Evolutionary conservation across 192 early-diverging fungal species (phyloP).

Genomic region (Backusella mclennaniae): DNA sequence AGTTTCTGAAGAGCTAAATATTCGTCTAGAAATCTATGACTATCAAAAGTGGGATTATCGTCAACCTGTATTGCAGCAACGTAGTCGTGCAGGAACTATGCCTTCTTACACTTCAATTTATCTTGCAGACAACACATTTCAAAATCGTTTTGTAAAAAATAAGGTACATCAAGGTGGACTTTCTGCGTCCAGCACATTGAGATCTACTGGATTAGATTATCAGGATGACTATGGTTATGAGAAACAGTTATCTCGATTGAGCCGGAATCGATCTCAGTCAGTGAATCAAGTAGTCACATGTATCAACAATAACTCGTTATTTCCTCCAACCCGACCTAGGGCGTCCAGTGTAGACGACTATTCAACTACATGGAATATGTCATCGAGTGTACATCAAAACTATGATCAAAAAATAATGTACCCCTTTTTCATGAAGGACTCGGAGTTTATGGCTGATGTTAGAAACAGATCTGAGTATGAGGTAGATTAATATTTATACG

Average conservation of each 20-base stretch:
- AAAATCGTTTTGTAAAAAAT: neutral
- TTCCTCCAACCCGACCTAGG: neutral
- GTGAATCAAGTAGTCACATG: neutral
- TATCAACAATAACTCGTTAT: neutral
- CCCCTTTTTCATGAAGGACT: constrained; percentile 11
- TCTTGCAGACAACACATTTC: neutral
- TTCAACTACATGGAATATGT: neutral
- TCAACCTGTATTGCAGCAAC: neutral
- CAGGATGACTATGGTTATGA: neutral
- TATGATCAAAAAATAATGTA: neutral
- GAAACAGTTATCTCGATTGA: neutral
- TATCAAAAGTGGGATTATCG: neutral
- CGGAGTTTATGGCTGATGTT: constrained; percentile 12
- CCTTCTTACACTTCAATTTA: neutral
- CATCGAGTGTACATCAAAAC: neutral
- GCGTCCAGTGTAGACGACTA: neutral
- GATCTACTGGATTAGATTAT: constrained; percentile 27
- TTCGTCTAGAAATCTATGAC: neutral
- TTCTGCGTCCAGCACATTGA: constrained; percentile 22
- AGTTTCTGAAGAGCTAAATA: neutral
- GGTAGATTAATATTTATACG: neutral
- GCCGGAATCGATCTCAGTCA: constrained; percentile 25
- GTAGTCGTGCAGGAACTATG: neutral
- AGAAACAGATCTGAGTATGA: neutral
- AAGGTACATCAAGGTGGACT: neutral